phyloP scores from a whole-genome alignment of 2,329 filamentous ascomycete species.

The Exophiala alcalophila region DNA sequence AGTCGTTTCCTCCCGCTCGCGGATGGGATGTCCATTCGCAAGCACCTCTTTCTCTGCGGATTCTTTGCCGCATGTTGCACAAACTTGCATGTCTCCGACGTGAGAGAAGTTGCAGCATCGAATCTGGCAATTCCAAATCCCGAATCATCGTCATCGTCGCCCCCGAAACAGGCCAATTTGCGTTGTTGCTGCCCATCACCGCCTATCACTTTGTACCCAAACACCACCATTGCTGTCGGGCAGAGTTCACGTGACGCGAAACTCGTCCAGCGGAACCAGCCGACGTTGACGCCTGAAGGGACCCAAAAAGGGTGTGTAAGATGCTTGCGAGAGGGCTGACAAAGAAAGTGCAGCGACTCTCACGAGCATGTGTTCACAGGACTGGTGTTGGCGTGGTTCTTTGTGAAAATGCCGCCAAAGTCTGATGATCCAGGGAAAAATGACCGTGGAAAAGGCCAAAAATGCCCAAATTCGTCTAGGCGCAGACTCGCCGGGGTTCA shows the following conservation, averaged over 20 bases:
- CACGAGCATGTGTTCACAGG: constrained; percentile 25
- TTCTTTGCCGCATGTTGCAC: too few species aligned
- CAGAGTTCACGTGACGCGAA: constrained; percentile 12
- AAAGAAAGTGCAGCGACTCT: background rate
- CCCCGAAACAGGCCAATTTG: constrained; percentile 4
- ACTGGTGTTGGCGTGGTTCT: constrained; percentile 15
- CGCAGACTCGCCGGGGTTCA: too few species aligned
- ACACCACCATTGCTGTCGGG: constrained; percentile 1
- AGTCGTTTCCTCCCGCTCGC: too few species aligned
- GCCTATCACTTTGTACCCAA: constrained; percentile 14
- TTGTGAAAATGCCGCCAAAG: constrained; percentile 7
- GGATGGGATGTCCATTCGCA: too few species aligned
- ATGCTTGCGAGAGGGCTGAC: constrained; percentile 4
- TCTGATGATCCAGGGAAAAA: constrained; percentile 4
- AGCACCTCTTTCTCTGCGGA: background rate
- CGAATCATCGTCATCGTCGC: background rate
- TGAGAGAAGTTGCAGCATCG: too few species aligned
- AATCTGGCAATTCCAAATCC: too few species aligned
- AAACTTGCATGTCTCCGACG: too few species aligned
- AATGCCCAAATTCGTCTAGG: constrained; percentile 12
- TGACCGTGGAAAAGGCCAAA: constrained; percentile 5
- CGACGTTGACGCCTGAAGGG: background rate
- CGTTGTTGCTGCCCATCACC: constrained; percentile 8
- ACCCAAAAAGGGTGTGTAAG: background rate
- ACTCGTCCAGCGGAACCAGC: too few species aligned